phyloP scores from a whole-genome alignment of 805 yeast species.

The Saturnispora gosingensis region DNA sequence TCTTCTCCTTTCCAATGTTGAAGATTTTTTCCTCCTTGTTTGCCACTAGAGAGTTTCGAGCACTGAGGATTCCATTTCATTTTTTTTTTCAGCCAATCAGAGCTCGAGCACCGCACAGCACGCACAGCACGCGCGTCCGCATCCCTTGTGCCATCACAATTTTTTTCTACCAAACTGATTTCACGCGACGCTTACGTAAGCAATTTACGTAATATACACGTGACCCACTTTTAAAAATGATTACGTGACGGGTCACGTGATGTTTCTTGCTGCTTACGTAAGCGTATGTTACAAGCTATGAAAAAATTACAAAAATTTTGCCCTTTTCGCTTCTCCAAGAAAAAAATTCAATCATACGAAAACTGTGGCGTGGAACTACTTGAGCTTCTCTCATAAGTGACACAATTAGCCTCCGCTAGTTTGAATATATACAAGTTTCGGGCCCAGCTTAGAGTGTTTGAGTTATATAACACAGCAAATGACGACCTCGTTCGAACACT shows the following conservation, averaged over 20 bases:
- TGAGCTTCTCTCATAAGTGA: neutral
- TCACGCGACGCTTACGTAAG: neutral
- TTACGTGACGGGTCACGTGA: no score
- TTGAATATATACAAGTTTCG: neutral
- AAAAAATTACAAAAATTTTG: no score
- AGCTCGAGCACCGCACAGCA: neutral
- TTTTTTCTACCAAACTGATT: no score
- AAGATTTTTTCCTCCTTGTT: neutral
- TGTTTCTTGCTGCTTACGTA: neutral
- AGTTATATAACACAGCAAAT: neutral
- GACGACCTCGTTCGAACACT: constrained; percentile 8
- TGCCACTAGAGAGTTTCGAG: neutral
- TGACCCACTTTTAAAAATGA: neutral
- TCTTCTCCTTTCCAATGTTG: neutral
- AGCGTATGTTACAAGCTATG: neutral
- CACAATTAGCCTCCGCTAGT: neutral
- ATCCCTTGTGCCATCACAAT: no score
- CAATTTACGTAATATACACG: neutral
- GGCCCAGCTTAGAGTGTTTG: neutral
- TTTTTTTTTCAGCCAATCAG: neutral
- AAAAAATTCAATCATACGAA: neutral
- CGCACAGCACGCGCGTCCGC: neutral
- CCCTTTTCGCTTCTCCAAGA: neutral
- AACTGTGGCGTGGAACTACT: neutral
- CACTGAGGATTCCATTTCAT: no score